Base-by-base conservation (phyloP, 495 filamentous ascomycete genomes). In the Hypomontagnella monticulosa region DNA sequence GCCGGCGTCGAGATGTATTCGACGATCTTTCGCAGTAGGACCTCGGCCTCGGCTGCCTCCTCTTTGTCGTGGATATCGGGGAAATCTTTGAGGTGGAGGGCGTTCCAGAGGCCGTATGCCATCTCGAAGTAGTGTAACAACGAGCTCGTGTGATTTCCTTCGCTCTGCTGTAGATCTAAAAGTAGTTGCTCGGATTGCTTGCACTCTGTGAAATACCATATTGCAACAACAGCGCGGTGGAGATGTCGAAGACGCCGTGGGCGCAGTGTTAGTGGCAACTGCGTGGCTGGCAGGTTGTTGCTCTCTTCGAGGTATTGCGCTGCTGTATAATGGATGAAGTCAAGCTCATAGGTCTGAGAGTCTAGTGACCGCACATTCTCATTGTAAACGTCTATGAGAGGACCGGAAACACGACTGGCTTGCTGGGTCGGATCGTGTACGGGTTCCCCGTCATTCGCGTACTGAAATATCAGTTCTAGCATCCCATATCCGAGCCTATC, bases 271-370 rank as follows among this genome's bases (percentile, higher is more conserved):
- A 51, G 34, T 4, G 66, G 54, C 4, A 63, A 18, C n/a, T 69
- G 36, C 3, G 58, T 49, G 23, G 56, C 27, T 10, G 63, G 59
- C 0, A 68, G 27, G 4, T 42, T 4, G 53, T 42, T 54, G n/a
- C 65, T 53, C 8, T 63, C 56, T 32, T 14, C 41, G 1, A 74
- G 47, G 33, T 72, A 73, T 40, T 73, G 67, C 8, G 57, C 60
- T 15, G 70, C 70, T 18, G 70, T 73, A 19, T 71, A 61, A 42
- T 73, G 70, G 20, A 65, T 61, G 48, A 68, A 71, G 32, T 53
- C 54, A 4, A 74, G 55, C 14, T 67, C 53, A 42, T 57, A 69
- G 11, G 52, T 14, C 27, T 30, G 33, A 7, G 52, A 55, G 55
- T 58, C 42, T 30, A 44, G 1, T 15, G 52, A 53, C 27, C 42